phyloP scores from a whole-genome alignment of 2,329 filamentous ascomycete genomes.

The Aspergillus sp. region DNA sequence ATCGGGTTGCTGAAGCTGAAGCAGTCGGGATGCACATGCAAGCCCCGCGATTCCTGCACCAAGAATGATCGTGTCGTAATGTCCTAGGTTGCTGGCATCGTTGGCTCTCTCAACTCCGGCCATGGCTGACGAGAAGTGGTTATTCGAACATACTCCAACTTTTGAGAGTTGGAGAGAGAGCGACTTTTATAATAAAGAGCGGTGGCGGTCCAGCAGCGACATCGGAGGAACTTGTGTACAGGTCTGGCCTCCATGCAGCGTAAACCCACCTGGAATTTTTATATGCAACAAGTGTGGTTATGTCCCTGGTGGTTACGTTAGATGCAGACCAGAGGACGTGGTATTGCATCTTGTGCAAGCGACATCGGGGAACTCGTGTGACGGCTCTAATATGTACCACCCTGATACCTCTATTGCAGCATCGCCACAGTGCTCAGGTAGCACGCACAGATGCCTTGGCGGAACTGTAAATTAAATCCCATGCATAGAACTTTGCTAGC shows the following conservation, averaged over 20 bases:
- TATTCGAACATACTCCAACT: background rate
- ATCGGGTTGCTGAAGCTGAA: background rate
- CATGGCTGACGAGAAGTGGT: background rate
- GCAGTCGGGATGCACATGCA: background rate
- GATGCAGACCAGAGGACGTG: no score
- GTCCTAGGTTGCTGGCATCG: rapidly evolving
- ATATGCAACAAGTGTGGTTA: no score
- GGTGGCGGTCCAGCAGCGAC: background rate
- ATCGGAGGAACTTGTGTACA: background rate
- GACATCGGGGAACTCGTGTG: no score
- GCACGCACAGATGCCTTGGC: background rate
- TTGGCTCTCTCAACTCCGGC: background rate
- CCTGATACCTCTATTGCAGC: no score
- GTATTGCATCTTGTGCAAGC: no score
- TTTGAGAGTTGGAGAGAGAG: background rate
- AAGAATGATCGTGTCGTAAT: background rate
- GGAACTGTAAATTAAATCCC: background rate
- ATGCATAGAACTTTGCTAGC: background rate
- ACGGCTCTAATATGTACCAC: no score
- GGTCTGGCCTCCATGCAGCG: background rate
- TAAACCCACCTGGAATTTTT: no score
- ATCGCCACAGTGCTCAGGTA: background rate
- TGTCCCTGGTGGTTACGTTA: no score
- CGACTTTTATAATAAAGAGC: background rate
- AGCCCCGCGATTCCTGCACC: background rate